Conservation (phyloP, 331 rosid genomes). For the Quercus phellos region DNA sequence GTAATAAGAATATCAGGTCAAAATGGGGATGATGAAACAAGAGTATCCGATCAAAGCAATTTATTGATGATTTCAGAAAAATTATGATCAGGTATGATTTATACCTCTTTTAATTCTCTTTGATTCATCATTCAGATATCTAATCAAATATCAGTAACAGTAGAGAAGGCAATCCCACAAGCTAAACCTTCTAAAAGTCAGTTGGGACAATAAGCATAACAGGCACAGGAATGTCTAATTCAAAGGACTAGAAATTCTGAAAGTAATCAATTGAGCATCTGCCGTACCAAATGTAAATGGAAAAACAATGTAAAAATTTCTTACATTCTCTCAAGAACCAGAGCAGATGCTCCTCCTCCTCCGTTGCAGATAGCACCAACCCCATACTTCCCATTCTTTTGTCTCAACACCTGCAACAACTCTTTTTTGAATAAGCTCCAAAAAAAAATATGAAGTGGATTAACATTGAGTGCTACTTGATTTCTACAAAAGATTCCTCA, state of each 20-base stretch:
- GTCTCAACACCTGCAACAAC: constrained; percentile 69
- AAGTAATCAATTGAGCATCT: not conserved
- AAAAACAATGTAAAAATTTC: not conserved
- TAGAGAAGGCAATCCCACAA: not conserved
- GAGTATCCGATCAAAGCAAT: no score
- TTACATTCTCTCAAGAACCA: constrained; percentile 82
- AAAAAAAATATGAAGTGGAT: not conserved
- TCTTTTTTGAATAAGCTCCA: constrained; percentile 22
- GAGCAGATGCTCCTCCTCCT: constrained; percentile 98
- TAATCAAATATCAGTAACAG: not conserved
- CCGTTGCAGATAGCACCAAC: constrained; percentile 87
- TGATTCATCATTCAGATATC: not conserved
- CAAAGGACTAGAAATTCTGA: not conserved
- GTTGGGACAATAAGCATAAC: not conserved
- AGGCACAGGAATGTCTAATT: no score
- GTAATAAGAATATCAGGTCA: no score
- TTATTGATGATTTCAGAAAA: no score
- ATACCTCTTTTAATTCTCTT: no score
- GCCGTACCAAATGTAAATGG: constrained; percentile 16
- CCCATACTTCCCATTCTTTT: constrained; percentile 77
- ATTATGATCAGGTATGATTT: no score
- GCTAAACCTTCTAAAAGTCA: not conserved
- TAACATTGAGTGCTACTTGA: not conserved
- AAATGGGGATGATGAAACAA: no score
- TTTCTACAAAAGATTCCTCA: not conserved